Evolutionary conservation across 495 filamentous ascomycete genomes (phyloP), one percentile per base, ranked within the genome.

Genomic region (Xylaria telfairii): DNA sequence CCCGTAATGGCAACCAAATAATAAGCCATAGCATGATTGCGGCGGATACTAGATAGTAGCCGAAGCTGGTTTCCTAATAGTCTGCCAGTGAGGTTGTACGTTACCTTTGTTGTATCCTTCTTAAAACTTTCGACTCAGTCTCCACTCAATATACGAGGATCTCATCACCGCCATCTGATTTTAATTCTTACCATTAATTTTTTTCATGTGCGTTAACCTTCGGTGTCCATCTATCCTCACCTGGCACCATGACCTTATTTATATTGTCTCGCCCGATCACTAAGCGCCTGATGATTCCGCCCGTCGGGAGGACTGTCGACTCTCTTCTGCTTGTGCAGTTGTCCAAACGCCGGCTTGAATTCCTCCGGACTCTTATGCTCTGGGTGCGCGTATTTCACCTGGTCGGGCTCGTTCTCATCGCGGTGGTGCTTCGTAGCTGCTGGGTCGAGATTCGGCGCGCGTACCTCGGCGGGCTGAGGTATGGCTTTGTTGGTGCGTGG

Each of bases 271-370:
- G 26, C 64, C 54, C 63, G 54, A 13, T 73, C 71, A 9, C 4
- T 63, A 17, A 73, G 24, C 19, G 51, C 4, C 63, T 64, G 41
- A 17, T 73, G 71, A 65, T 73, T 28, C 26, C 63, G 42, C 30
- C 41, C 57, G 37, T 73, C 71, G 17, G 71, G 71, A 44, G 63
- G 61, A 8, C 34, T 30, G n/a, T 73, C 71, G 3, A 73, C 71
- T 32, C 71, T 46, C 62, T 73, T 73, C 68, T 0, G 17, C 67
- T 63, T 46, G 26, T 73, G 71, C 44, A 63, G n/a, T 34, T 28
- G 51, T 6, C 71, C 71, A 39, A 73, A 73, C 61, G 34, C 44
- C 17, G 71, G 62, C 63, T 70, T 70, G 44, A 63, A 70, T 0
- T 54, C 57, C 53, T 73, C 71, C 34, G 71, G 71, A 13, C 70